Base-by-base conservation (phyloP, 2,329 filamentous ascomycete species). In the Fusarium mundagurra region DNA sequence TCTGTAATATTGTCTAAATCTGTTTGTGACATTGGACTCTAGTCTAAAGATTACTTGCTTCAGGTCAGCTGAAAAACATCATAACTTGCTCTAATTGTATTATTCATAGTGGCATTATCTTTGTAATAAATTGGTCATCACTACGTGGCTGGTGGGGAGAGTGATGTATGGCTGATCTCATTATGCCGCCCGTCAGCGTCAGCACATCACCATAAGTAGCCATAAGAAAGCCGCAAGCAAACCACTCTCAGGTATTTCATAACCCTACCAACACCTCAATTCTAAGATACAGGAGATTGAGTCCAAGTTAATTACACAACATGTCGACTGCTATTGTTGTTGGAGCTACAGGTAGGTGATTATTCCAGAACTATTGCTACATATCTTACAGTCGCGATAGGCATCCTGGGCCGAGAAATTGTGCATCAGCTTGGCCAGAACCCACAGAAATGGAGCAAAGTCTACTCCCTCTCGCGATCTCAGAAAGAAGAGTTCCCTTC, bases 401-500 rank as follows among this genome's bases (percentile, higher is more conserved):
- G 58, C 11, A 70, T 69, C 13, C 58, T 69, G 1, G 65, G 67
- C 10, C 51, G 65, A 5, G 51, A 64, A 18, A 69, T 69, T 1
- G 67, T 58, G 5, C 59, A 36, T 9, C 58, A 59, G 8, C 67
- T 69, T 9, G 34, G 67, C 5, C 34, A 17, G 10, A 33, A 51
- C n/a, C 8, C 65, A 0, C 44, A 64, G 14, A 63, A 44, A 64
- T 69, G 65, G 67, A 69, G 6, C 0, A 69, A 36, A 6, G 39
- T 69, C 20, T 69, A 69, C 14, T 36, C 67, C 1, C 33, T 69
- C 17, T 69, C 67, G 0, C 65, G 65, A 1, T 69, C 67, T 0
- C 44, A 69, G 10, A 69, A 69, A 33, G 67, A 69, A 34, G 51
- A 48, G 14, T 64, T 69, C 13, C 65, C 65, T 7, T 63, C 59